Evolutionary conservation across 805 yeast species (phyloP).

Genomic region (Suhomyces prunicola): DNA sequence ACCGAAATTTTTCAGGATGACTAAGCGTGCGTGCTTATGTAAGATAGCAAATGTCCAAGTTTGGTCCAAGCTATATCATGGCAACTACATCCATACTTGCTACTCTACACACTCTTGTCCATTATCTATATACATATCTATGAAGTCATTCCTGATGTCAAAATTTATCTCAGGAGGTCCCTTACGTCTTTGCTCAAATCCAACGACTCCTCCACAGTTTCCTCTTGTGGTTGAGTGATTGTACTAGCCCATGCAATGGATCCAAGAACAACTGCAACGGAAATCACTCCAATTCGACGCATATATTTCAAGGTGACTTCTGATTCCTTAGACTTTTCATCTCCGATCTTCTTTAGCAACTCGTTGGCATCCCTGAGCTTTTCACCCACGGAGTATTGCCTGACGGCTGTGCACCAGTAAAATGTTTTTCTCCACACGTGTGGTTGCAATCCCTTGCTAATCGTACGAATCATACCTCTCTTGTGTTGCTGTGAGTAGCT

Average conservation of each 20-base stretch:
- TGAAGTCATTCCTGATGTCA: background rate
- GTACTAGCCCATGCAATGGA: conserved; percentile 28
- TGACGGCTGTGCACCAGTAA: background rate
- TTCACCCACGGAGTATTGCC: conserved; percentile 12
- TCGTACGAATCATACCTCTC: background rate
- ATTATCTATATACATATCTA: background rate
- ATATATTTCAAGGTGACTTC: conserved; percentile 22
- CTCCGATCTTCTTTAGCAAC: conserved; percentile 29
- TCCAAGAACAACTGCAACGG: conserved; percentile 25
- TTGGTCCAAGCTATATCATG: background rate
- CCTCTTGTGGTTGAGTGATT: conserved; percentile 5
- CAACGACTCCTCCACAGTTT: conserved; percentile 6
- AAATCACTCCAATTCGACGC: conserved; percentile 24
- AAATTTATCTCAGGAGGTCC: background rate
- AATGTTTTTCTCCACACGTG: background rate
- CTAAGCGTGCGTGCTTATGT: conserved; percentile 1
- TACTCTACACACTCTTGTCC: background rate
- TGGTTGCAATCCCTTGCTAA: background rate
- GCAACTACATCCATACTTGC: background rate
- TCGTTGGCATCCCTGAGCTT: conserved; percentile 20
- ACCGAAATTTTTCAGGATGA: conserved; percentile 4
- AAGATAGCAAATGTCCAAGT: background rate
- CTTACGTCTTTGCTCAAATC: conserved; percentile 23
- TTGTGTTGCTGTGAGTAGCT: background rate
- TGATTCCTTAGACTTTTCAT: conserved; percentile 31